A percentile compares a stretch with the other conserved stretches of the same genome.
Evolutionary conservation across 176 grass and related monocot species (phyloP).

Genomic region (Guadua angustifolia): DNA sequence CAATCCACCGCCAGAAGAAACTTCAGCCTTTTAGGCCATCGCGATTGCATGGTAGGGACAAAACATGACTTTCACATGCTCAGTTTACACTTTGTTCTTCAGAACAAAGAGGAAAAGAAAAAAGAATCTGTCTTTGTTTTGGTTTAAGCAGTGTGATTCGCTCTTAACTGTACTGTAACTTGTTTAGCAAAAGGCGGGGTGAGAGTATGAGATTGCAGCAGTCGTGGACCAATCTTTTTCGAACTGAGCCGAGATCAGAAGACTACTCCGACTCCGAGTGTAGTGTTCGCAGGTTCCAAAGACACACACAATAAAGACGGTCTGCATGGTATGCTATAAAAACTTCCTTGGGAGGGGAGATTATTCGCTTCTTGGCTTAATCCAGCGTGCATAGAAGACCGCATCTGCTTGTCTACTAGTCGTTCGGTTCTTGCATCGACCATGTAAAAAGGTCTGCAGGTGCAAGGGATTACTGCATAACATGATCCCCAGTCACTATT

Average conservation of each 20-base stretch:
- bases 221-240: not conserved
- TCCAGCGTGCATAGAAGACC: conserved; percentile 21
- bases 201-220: not conserved
- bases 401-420: not conserved
- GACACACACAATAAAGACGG: not conserved
- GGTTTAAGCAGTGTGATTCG: not conserved
- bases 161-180: not conserved
- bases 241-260: not conserved
- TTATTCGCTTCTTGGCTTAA: conserved; percentile 34
- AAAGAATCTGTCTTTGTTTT: not conserved
- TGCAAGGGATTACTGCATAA: not conserved
- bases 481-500: not conserved
- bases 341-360: conserved; percentile 3
- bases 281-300: conserved; percentile 11
- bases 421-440: not conserved
- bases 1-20: conserved; percentile 30
- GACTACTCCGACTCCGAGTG: not conserved
- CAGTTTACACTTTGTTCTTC: not conserved
- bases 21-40: not conserved
- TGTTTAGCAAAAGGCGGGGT: not conserved
- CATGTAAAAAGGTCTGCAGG: not conserved
- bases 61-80: not conserved
- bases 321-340: not conserved
- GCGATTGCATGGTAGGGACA: not conserved
- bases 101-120: too few species aligned